Evolutionary conservation across 208 protist species (phyloP), one percentile per base, ranked within the genome.

Genomic region (Trypanosoma conorhini): DNA sequence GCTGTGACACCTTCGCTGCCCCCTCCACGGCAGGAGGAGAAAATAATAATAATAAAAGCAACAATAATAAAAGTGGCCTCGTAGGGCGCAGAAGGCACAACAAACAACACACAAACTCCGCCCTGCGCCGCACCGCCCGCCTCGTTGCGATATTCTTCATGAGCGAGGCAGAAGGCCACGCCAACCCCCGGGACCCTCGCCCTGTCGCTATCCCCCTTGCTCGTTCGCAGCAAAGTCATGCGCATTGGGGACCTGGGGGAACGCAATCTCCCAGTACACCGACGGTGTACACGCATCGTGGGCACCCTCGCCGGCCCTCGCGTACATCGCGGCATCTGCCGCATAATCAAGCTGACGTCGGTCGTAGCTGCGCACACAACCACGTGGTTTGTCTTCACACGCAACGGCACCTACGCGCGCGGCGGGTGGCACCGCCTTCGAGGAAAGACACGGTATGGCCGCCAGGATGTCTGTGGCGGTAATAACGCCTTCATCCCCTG

Each of bases 181-280:
- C 17, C 60, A 12, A 28, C 46, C 8, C 24, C 9, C 22, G 4
- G 4, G 7, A 7, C 7, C 33, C 33, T 38, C 33, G n/a, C 24
- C 48, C 42, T 24, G 26, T 33, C 40, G 15, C 60, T 50, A n/a
- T 24, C n/a, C 50, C 50, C 22, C 3, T 21, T 54, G 50, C 5
- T 26, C 22, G 9, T 24, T 24, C 2, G 1, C 7, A 21, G 17
- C 9, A 54, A 24, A 28, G 17, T 28, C 22, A 63, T 57, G 10
- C 72, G 12, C 57, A 57, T 35, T 38, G 48, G 40, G 22, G 46
- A 1, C 31, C 55, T 40, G 46, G 50, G 80, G 71, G 52, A 94
- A 92, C 8, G 46, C 61, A 40, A 89, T 91, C 54, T 91, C 86
- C 89, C 89, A 94, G 68, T 86, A 94, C 54, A 82, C 64, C 17